Conservation (phyloP, 352 stramenopile species). For the Globisporangium iwayamae region DNA sequence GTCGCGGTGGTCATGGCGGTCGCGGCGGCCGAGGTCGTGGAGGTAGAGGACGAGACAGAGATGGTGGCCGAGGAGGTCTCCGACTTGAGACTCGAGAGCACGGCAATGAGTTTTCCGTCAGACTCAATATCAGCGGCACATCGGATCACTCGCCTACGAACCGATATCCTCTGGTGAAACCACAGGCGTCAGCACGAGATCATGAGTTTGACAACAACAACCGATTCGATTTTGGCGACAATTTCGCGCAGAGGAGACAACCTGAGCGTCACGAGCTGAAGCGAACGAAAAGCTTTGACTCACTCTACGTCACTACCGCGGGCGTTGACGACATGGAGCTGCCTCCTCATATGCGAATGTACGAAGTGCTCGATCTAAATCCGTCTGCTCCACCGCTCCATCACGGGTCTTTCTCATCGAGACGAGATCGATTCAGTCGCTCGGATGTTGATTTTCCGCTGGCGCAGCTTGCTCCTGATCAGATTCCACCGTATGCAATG, state of each 20-base stretch:
- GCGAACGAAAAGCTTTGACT: conserved; percentile 55
- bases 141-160: not conserved
- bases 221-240: not conserved
- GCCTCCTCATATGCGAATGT: conserved; percentile 39
- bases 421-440: conserved; percentile 15
- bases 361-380: conserved; percentile 39
- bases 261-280: conserved; percentile 14
- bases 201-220: not conserved
- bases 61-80: not conserved
- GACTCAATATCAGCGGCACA: not conserved
- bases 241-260: not conserved
- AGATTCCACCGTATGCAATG: not conserved
- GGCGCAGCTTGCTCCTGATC: not conserved
- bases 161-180: not conserved
- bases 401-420: conserved; percentile 9
- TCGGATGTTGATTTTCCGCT: conserved; percentile 7
- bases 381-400: conserved; percentile 42
- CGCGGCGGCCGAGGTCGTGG: conserved; percentile 19
- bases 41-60: conserved; percentile 12
- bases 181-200: conserved; percentile 1
- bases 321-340: conserved; percentile 28
- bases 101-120: conserved; percentile 12
- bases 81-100: not conserved
- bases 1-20: not conserved
- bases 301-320: conserved; percentile 20